A percentile compares a stretch with the other conserved stretches of the same genome.
phyloP scores from a whole-genome alignment of 345 rosid genomes.

The Erodium maritimum region DNA sequence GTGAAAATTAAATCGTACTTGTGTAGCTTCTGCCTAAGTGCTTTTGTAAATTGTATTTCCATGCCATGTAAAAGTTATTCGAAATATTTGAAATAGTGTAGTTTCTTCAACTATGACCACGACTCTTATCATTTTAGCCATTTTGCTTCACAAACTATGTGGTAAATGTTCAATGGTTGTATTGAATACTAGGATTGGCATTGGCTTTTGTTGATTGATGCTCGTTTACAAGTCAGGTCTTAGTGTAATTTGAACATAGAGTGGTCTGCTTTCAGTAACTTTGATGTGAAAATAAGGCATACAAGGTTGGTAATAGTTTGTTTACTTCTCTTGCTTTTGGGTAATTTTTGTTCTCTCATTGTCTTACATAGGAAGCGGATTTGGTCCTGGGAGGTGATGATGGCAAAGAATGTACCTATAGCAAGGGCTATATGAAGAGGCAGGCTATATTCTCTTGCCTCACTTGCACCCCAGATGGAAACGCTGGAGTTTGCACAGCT shows the following conservation, averaged over 20 bases:
- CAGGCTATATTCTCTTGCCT: constrained; percentile 91
- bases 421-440: constrained; percentile 77
- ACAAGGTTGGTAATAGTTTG: neutral
- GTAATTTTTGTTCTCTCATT: constrained; percentile 5
- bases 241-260: neutral
- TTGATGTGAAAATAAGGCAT: neutral
- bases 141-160: neutral
- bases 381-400: constrained; percentile 97
- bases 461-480: constrained; percentile 83
- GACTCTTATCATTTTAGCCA: neutral
- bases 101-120: neutral
- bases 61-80: too few relatives aligned
- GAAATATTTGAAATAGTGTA: too few relatives aligned
- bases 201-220: neutral
- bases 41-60: neutral
- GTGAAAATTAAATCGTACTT: too few relatives aligned
- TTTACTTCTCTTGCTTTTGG: neutral
- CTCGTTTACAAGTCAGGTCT: neutral
- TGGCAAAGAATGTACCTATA: constrained; percentile 87
- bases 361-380: constrained; percentile 59
- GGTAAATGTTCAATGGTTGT: neutral
- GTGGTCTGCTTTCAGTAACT: neutral
- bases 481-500: constrained; percentile 92
- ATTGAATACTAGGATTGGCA: neutral
- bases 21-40: neutral